phyloP scores from a whole-genome alignment of 2,329 filamentous ascomycete genomes.

The Phialophora verrucosa region DNA sequence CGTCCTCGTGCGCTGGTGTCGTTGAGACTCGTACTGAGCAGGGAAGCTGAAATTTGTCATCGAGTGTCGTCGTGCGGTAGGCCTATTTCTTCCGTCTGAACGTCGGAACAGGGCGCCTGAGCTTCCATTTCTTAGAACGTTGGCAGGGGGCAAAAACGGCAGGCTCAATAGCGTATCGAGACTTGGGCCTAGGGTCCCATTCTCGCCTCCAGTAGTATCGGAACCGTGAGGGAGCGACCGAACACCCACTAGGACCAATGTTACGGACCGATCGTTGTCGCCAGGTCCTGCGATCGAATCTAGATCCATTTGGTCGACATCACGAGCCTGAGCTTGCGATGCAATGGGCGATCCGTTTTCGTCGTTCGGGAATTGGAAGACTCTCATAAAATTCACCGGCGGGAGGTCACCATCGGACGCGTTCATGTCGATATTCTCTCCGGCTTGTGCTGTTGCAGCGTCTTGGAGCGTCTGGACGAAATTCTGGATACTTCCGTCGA shows the following conservation, averaged over 20 bases:
- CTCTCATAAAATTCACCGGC: slow-evolving; percentile 70
- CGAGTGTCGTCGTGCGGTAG: slow-evolving; percentile 60
- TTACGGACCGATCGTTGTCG: slow-evolving; percentile 64
- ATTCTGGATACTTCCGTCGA: slow-evolving; percentile 67
- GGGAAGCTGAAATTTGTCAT: slow-evolving; percentile 59
- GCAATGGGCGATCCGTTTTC: slow-evolving; percentile 43
- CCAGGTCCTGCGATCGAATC: slow-evolving; percentile 51
- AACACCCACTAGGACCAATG: slow-evolving; percentile 72
- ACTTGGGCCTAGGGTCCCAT: slow-evolving; percentile 44
- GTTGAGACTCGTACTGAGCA: slow-evolving; percentile 59
- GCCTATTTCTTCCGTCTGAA: slow-evolving; percentile 61
- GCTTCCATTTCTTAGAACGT: slow-evolving; percentile 50
- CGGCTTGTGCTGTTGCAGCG: slow-evolving; percentile 63
- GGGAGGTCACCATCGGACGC: slow-evolving; percentile 53
- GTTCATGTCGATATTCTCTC: slow-evolving; percentile 48
- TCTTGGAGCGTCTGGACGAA: slow-evolving; percentile 68
- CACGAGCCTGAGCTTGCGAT: slow-evolving; percentile 40
- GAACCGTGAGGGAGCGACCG: slow-evolving; percentile 65
- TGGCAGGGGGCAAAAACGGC: slow-evolving; percentile 53
- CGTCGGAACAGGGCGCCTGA: slow-evolving; percentile 59
- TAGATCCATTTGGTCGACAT: slow-evolving; percentile 47
- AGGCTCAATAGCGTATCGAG: slow-evolving; percentile 54
- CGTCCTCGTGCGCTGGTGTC: slow-evolving; percentile 54
- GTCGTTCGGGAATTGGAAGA: slow-evolving; percentile 69
- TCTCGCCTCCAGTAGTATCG: slow-evolving; percentile 49